Conservation (phyloP, 2,329 filamentous ascomycete genomes). For the Penicillium sp. region DNA sequence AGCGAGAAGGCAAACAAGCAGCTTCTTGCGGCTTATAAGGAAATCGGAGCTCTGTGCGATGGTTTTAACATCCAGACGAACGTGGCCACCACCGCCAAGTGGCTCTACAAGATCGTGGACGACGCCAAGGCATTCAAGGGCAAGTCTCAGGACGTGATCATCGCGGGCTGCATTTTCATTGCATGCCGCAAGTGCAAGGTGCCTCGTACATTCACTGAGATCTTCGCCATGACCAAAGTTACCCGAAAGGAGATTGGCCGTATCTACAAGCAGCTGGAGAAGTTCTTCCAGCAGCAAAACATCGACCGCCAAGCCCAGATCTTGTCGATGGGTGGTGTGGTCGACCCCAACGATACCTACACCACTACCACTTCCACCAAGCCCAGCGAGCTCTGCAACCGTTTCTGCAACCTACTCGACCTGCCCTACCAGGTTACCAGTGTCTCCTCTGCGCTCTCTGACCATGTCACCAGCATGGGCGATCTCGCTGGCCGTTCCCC, state of each 20-base stretch:
- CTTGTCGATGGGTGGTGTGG: conserved; percentile 51
- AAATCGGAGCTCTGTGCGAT: conserved; percentile 85
- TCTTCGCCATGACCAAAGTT: conserved; percentile 88
- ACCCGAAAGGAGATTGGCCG: conserved; percentile 96
- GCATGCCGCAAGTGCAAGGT: conserved; percentile 87
- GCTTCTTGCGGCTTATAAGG: conserved; percentile 77
- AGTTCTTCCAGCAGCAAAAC: conserved; percentile 76
- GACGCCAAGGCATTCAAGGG: conserved; percentile 93
- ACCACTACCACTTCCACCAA: conserved; percentile 73
- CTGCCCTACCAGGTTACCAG: conserved; percentile 74
- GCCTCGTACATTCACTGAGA: conserved; percentile 88
- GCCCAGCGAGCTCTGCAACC: conserved; percentile 79
- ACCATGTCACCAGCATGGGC: conserved; percentile 72
- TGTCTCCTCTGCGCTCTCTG: conserved; percentile 74
- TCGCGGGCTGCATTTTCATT: conserved; percentile 96
- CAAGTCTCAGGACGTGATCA: conserved; percentile 89
- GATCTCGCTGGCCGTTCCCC: conserved; percentile 90
- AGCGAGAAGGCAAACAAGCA: conserved; percentile 81
- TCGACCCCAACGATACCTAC: conserved; percentile 58
- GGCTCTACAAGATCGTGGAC: conserved; percentile 91
- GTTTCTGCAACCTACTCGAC: conserved; percentile 82
- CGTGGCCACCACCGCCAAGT: conserved; percentile 86
- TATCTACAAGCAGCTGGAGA: conserved; percentile 90
- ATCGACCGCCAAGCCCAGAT: conserved; percentile 54
- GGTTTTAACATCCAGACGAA: conserved; percentile 76